These are phyloP conservation scores for Ajuga reptans DNA, from an alignment of 305 asterid species.

Conservation along the genomic window DNA sequence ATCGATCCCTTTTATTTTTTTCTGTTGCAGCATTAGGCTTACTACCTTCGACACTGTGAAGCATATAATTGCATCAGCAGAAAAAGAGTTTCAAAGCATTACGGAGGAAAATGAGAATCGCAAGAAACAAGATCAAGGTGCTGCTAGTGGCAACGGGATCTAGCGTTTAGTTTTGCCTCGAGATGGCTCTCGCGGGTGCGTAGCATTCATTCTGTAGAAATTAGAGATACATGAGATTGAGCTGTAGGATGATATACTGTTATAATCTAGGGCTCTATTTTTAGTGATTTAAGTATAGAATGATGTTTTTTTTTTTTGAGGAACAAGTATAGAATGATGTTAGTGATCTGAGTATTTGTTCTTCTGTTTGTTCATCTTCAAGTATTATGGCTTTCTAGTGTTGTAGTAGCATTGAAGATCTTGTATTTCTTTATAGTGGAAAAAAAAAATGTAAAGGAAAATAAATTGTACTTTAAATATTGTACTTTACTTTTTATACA, in stretches of 20 bases:
- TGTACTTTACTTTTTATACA: no score
- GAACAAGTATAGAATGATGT: not conserved
- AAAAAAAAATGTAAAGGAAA: no score
- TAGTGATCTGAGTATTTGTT: not conserved
- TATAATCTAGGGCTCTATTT: slow-evolving; percentile 22
- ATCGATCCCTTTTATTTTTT: not conserved
- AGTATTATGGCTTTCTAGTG: not conserved
- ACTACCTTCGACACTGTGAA: slow-evolving; percentile 72
- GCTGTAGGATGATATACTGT: slow-evolving; percentile 10
- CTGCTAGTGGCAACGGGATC: slow-evolving; percentile 19
- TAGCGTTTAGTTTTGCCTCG: slow-evolving; percentile 19
- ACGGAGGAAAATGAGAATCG: slow-evolving; percentile 54
- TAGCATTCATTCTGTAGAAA: slow-evolving; percentile 11
- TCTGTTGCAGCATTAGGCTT: slow-evolving; percentile 68
- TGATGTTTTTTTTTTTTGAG: no score
- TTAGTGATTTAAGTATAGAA: slow-evolving; percentile 6
- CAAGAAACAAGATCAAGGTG: slow-evolving; percentile 38
- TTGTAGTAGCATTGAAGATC: not conserved
- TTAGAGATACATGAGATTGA: slow-evolving; percentile 14
- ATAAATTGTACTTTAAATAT: not conserved
- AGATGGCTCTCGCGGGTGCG: not conserved
- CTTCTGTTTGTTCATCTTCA: not conserved
- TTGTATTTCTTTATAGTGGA: not conserved
- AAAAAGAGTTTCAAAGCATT: slow-evolving; percentile 54
- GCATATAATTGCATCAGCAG: slow-evolving; percentile 57